Base-by-base conservation (phyloP, 2,329 filamentous ascomycete species). In the Monilinia polystroma region DNA sequence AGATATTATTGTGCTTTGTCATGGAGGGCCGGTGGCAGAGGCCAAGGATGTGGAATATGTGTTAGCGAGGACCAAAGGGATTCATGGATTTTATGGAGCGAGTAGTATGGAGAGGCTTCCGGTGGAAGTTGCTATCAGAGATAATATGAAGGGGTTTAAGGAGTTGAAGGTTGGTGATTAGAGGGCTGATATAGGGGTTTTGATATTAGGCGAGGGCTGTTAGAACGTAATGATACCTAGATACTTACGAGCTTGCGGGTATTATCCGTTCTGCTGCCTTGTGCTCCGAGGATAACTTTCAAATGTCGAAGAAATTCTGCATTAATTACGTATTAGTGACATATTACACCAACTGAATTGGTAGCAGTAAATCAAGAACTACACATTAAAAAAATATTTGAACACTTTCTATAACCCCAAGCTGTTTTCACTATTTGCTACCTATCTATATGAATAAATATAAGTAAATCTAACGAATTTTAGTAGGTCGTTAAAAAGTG, bases 11-110 rank as follows among this genome's bases (percentile, higher is more conserved):
- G 84, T 91, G 23, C 74, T 91, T n/a, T 90, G 88, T 69, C 88
- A 91, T 73, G 89, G 88, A 0, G 88, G 88, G 0, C 88, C 88
- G 0, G 88, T 91, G 69, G 87, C 87, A 4, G 81, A 81, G 63
- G 86, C 87, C 0, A 78, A 85, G 57, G 87, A 91, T 75, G 88
- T 88, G 0, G 79, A 83, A 70, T 89, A 85, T 74, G 83, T 91
- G 12, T 79, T 91, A 41, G 80, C 79, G 29, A 78, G 83, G 70
- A 88, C 86, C 0, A 82, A 80, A 51, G 88, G 87, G 0, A 79
- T 90, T n/a, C 87, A 90, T 77, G 88, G 89, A 0, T 91, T 91
- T 75, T 90, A 87, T 72, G 89, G 88, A 0, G 89, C 88, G 14
- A 90, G 87, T 69, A 86, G 84, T 64, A 89, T 91, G 85, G 88